Evolutionary conservation across 176 grass and related monocot genomes (phyloP).

Genomic region (Avena insularis): DNA sequence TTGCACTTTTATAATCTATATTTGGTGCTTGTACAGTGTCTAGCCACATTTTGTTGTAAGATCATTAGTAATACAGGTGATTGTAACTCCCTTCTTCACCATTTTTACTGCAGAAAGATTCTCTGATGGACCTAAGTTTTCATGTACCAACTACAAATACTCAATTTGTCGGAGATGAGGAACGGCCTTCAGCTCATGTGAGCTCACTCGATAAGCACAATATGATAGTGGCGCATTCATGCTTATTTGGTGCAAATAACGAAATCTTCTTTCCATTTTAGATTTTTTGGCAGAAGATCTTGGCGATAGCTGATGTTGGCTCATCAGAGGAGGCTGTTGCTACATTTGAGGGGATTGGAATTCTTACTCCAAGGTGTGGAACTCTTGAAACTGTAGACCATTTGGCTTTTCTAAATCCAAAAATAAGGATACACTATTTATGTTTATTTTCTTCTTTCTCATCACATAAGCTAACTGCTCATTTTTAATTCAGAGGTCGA

Average conservation of each 20-base stretch:
- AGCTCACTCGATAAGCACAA: conserved; percentile 11
- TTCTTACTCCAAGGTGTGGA: conserved; percentile 90
- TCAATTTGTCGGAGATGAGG: conserved; percentile 81
- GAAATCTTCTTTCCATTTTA: conserved; percentile 52
- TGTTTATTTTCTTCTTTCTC: conserved; percentile 28
- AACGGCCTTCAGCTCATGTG: conserved; percentile 81
- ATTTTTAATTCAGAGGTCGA: conserved; percentile 66
- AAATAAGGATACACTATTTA: not conserved
- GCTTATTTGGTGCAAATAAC: conserved; percentile 6
- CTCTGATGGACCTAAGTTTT: conserved; percentile 93
- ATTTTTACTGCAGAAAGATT: conserved; percentile 76
- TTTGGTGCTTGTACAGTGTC: not conserved
- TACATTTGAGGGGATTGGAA: conserved; percentile 93
- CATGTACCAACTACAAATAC: conserved; percentile 85
- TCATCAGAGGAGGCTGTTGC: conserved; percentile 84
- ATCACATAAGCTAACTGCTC: conserved; percentile 19
- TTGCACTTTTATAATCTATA: not conserved
- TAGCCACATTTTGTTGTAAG: not conserved
- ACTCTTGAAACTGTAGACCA: conserved; percentile 17
- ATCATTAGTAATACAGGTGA: conserved; percentile 3
- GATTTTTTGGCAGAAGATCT: conserved; percentile 78
- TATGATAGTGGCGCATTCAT: not conserved
- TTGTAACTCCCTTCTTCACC: conserved; percentile 26
- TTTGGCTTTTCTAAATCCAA: not conserved
- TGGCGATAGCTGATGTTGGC: conserved; percentile 62